A percentile compares a stretch with the other conserved stretches of the same genome.
These are phyloP conservation scores for Blastobotrys malaysiensis DNA, from an alignment of 1,139 yeast genomes.

Conservation along the genomic window DNA sequence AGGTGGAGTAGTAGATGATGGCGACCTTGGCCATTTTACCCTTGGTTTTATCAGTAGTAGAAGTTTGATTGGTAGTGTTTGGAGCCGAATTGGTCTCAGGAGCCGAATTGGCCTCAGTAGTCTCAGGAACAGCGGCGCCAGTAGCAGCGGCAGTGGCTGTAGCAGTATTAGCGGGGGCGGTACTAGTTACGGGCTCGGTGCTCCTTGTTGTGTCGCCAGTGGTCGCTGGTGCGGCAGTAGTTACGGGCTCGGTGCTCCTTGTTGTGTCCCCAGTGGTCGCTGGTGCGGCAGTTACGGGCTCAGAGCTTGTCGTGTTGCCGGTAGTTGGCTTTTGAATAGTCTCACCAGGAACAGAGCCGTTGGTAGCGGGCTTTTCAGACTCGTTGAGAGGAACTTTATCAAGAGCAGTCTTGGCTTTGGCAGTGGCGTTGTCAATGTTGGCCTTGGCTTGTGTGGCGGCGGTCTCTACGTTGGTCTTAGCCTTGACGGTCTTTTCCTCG, in stretches of 20 bases:
- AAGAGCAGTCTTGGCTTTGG: neutral
- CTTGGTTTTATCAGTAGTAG: neutral
- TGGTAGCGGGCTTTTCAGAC: neutral
- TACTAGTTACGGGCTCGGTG: no score
- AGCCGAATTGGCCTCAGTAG: no score
- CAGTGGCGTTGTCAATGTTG: neutral
- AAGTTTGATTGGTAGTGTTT: no score
- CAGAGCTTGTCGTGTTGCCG: no score
- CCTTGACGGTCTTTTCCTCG: neutral
- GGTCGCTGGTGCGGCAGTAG: no score
- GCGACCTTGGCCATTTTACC: constrained; percentile 48
- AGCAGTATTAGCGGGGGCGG: neutral
- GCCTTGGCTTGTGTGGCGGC: neutral
- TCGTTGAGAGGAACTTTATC: neutral
- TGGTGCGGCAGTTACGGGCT: no score
- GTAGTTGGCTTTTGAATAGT: no score
- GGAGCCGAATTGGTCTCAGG: no score
- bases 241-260: no score
- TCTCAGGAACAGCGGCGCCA: neutral
- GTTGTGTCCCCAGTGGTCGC: no score
- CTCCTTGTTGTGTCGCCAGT: no score
- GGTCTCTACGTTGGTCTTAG: neutral
- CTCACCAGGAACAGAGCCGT: no score
- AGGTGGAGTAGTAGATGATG: constrained; percentile 74
- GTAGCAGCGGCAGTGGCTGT: neutral